Evolutionary conservation across 257 asterid species (phyloP).

Genomic region (Striga asiatica): DNA sequence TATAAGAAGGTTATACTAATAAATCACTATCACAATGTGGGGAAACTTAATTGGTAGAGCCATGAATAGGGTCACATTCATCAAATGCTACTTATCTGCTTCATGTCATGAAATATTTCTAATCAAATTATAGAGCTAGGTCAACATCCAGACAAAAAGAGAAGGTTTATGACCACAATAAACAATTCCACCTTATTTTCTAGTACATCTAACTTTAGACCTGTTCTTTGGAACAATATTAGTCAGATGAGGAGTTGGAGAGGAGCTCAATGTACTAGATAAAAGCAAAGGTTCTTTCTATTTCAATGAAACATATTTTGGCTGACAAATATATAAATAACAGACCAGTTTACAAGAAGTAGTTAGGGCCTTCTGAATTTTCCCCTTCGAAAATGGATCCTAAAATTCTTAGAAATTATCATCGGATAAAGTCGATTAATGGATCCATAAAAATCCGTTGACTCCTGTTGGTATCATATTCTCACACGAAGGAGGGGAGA

Average conservation of each 20-base stretch:
- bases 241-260: not conserved
- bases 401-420: constrained; percentile 4
- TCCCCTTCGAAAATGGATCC: constrained; percentile 2
- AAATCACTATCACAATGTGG: not conserved
- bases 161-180: not conserved
- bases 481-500: not conserved
- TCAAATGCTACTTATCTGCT: not conserved
- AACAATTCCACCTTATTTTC: not conserved
- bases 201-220: not conserved
- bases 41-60: not conserved
- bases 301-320: not conserved
- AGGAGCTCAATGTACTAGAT: not conserved
- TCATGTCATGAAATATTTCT: constrained; percentile 4
- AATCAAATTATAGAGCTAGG: constrained; percentile 4
- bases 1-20: not conserved
- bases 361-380: not conserved
- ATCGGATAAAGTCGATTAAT: not conserved
- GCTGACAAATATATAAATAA: not conserved
- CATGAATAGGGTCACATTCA: not conserved
- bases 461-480: too few relatives aligned
- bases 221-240: constrained; percentile 4
- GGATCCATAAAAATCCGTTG: too few relatives aligned
- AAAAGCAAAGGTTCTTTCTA: not conserved
- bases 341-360: not conserved
- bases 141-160: not conserved